Percentiles rank a stretch among this genome's conserved stretches.
Evolutionary conservation across 2,329 filamentous ascomycete genomes (phyloP).

Genomic region (Fusarium pseudograminearum): DNA sequence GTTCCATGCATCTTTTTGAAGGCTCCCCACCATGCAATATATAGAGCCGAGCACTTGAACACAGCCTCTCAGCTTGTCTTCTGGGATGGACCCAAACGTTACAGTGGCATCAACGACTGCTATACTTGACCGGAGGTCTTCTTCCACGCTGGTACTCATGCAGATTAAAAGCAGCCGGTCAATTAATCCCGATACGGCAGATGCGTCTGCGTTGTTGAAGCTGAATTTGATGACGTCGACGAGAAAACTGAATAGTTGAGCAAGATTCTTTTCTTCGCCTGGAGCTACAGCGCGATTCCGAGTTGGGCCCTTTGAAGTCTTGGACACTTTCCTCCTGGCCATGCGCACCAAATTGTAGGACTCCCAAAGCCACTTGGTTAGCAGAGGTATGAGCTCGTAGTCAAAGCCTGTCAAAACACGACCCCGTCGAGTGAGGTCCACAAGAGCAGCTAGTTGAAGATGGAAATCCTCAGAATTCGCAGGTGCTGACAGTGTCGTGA

Average conservation of each 20-base stretch:
- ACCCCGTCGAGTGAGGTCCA: conserved; percentile 71
- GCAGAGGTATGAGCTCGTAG: conserved; percentile 72
- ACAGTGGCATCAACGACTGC: conserved; percentile 76
- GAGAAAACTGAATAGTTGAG: conserved; percentile 73
- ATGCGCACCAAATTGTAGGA: conserved; percentile 65
- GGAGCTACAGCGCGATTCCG: conserved; percentile 55
- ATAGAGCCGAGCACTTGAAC: conserved; percentile 79
- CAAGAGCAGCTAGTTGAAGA: conserved; percentile 72
- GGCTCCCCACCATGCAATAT: conserved; percentile 71
- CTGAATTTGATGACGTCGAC: conserved; percentile 81
- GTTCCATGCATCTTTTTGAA: conserved; percentile 76
- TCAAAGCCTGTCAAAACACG: conserved; percentile 75
- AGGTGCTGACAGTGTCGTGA: conserved; percentile 68
- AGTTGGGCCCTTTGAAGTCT: conserved; percentile 53
- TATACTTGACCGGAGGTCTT: conserved; percentile 76
- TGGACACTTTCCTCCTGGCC: conserved; percentile 62
- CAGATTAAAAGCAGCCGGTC: conserved; percentile 74
- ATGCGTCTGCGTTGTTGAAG: conserved; percentile 74
- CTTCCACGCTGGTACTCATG: conserved; percentile 71
- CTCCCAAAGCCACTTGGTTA: conserved; percentile 70
- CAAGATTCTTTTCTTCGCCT: conserved; percentile 71
- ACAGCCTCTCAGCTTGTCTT: conserved; percentile 71
- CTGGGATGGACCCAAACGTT: conserved; percentile 77
- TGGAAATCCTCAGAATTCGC: conserved; percentile 73
- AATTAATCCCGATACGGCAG: conserved; percentile 71